phyloP scores from a whole-genome alignment of 352 stramenopile genomes.

The Paralagenidium karlingii region DNA sequence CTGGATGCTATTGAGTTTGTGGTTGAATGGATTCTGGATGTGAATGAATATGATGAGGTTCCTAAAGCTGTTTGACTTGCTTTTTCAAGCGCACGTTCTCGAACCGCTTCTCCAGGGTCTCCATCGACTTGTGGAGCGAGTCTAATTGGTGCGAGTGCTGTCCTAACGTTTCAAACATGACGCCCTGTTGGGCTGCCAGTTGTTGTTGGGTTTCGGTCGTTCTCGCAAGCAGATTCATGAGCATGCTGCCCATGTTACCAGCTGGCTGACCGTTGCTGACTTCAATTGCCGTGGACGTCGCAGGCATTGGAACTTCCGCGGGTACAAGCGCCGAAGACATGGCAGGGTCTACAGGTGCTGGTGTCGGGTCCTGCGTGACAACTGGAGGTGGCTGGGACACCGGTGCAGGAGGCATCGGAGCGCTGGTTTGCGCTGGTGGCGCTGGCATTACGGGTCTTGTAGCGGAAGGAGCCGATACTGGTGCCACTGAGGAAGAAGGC shows the following conservation, averaged over 20 bases:
- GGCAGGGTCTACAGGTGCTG: constrained; percentile 14
- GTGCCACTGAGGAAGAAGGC: constrained; percentile 3
- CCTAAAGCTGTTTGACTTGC: constrained; percentile 2
- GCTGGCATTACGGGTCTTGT: too few species aligned
- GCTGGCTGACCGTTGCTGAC: constrained; percentile 47
- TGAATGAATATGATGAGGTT: too few species aligned
- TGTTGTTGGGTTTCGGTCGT: constrained; percentile 82
- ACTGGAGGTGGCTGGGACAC: background rate
- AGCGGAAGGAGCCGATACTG: too few species aligned
- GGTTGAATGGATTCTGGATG: too few species aligned
- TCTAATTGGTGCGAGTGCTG: constrained; percentile 73
- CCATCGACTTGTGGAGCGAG: constrained; percentile 58
- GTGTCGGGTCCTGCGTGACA: constrained; percentile 3
- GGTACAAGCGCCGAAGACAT: constrained; percentile 17
- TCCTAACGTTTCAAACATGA: constrained; percentile 82
- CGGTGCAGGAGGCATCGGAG: constrained; percentile 7
- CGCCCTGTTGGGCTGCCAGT: constrained; percentile 66
- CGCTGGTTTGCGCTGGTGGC: constrained; percentile 1
- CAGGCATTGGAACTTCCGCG: constrained; percentile 5
- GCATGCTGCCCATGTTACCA: constrained; percentile 80
- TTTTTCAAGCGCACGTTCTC: constrained; percentile 71
- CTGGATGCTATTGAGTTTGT: too few species aligned
- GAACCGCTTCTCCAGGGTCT: constrained; percentile 58
- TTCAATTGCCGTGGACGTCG: constrained; percentile 19
- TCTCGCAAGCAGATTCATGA: constrained; percentile 75